phyloP scores from a whole-genome alignment of 306 rosid genomes.

The Hylodesmum podocarpum region DNA sequence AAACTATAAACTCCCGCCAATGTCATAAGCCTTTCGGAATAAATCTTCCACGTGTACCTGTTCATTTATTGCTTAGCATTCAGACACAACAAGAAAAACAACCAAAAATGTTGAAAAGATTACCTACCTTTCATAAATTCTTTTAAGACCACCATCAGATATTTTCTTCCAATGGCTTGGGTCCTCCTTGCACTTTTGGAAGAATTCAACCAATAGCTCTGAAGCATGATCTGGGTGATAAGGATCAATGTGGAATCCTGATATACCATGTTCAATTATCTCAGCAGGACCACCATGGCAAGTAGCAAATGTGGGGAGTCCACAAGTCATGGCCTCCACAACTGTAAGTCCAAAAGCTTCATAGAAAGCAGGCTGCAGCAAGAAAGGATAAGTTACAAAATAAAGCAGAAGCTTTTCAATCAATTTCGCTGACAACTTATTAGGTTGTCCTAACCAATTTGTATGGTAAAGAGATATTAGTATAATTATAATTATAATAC shows the following conservation, averaged over 20 bases:
- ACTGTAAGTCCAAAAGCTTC: slow-evolving; percentile 99
- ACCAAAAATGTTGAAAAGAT: background rate
- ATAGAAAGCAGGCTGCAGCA: slow-evolving; percentile 87
- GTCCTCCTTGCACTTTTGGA: slow-evolving; percentile 62
- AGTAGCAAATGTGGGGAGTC: slow-evolving; percentile 93
- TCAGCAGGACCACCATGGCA: slow-evolving; percentile 96
- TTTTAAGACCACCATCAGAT: slow-evolving; percentile 78
- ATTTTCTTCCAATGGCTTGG: slow-evolving; percentile 68
- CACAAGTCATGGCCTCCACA: slow-evolving; percentile 94
- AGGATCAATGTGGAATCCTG: slow-evolving; percentile 94
- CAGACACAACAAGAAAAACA: background rate
- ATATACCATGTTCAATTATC: slow-evolving; percentile 81
- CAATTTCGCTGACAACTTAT: no score
- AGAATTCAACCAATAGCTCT: slow-evolving; percentile 60
- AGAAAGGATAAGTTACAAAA: background rate
- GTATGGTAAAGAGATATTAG: background rate
- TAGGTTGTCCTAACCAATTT: no score
- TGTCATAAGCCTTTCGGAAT: slow-evolving; percentile 89
- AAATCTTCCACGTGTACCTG: slow-evolving; percentile 96
- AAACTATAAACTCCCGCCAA: slow-evolving; percentile 90
- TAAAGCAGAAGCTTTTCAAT: background rate
- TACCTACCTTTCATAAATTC: slow-evolving; percentile 74
- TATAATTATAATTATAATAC: slow-evolving; percentile 37
- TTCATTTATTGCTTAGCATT: slow-evolving; percentile 7
- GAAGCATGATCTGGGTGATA: slow-evolving; percentile 81